A percentile compares a stretch with the other conserved stretches of the same genome.
These are phyloP conservation scores for Wallemia hederae DNA, from an alignment of 1,284 basidiomycete genomes.

Conservation along the genomic window DNA sequence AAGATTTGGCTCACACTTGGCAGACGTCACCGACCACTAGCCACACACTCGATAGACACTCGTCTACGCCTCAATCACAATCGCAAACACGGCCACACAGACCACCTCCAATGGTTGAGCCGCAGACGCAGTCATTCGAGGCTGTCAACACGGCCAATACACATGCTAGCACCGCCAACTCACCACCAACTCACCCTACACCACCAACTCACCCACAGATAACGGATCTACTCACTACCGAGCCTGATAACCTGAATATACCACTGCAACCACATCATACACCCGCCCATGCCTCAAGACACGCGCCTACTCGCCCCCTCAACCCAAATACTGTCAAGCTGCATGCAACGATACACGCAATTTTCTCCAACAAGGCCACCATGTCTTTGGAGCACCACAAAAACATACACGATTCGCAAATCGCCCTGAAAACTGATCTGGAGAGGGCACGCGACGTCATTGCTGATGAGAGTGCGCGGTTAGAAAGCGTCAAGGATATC, in stretches of 20 bases:
- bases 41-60: too few species aligned
- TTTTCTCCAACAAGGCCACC: constrained; percentile 24
- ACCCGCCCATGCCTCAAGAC: not conserved
- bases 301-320: constrained; percentile 15
- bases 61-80: constrained; percentile 2
- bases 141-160: too few species aligned
- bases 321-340: constrained; percentile 44
- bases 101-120: not conserved
- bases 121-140: too few species aligned
- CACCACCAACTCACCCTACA: too few species aligned
- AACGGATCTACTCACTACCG: constrained; percentile 2
- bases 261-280: constrained; percentile 15
- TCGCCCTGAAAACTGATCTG: constrained; percentile 52
- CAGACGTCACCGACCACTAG: too few species aligned
- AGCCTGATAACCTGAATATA: constrained; percentile 17
- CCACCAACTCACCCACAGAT: not conserved
- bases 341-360: constrained; percentile 43
- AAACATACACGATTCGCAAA: constrained; percentile 33
- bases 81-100: constrained; percentile 4
- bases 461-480: constrained; percentile 74
- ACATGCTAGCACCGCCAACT: too few species aligned
- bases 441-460: constrained; percentile 71
- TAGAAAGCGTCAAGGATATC: constrained; percentile 78
- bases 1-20: too few species aligned
- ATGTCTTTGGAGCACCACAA: constrained; percentile 34